Conservation (phyloP, 2,329 filamentous ascomycete genomes). For the Akanthomyces dipterigenus region DNA sequence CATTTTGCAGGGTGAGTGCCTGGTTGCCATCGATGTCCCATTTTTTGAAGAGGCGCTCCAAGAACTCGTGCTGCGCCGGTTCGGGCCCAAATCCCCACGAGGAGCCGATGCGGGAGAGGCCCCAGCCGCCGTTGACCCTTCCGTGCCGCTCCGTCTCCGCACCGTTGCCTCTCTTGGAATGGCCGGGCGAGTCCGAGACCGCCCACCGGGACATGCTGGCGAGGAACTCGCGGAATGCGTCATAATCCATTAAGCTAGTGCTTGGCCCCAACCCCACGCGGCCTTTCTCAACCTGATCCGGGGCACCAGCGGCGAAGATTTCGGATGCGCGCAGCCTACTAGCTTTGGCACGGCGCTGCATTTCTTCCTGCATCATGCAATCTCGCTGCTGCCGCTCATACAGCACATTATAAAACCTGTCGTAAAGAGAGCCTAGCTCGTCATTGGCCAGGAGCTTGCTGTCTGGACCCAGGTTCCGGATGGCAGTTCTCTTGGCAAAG, state of each 20-base stretch:
- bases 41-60: conserved; percentile 76
- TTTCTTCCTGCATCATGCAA: conserved; percentile 69
- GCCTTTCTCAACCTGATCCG: conserved; percentile 66
- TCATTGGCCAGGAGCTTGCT: conserved; percentile 84
- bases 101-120: conserved; percentile 36
- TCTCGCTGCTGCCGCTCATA: conserved; percentile 87
- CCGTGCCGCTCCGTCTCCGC: conserved; percentile 49
- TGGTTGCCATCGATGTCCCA: conserved; percentile 78
- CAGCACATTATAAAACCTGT: conserved; percentile 84
- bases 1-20: conserved; percentile 80
- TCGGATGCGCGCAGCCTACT: conserved; percentile 38
- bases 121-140: conserved; percentile 53
- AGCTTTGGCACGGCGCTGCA: conserved; percentile 57
- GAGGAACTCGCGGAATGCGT: conserved; percentile 90
- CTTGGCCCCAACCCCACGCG: conserved; percentile 84
- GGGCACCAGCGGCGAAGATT: conserved; percentile 29
- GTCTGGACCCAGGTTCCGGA: conserved; percentile 89
- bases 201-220: conserved; percentile 90
- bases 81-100: conserved; percentile 52
- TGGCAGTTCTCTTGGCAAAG: conserved; percentile 94
- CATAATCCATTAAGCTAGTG: conserved; percentile 93
- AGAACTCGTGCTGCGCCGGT: conserved; percentile 91
- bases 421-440: conserved; percentile 85
- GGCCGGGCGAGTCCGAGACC: conserved; percentile 72
- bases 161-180: conserved; percentile 41